A percentile compares a stretch with the other conserved stretches of the same genome.
Evolutionary conservation across 225 moss, liverwort and hornwort species (phyloP).

Genomic region (Polytrichum commune): DNA sequence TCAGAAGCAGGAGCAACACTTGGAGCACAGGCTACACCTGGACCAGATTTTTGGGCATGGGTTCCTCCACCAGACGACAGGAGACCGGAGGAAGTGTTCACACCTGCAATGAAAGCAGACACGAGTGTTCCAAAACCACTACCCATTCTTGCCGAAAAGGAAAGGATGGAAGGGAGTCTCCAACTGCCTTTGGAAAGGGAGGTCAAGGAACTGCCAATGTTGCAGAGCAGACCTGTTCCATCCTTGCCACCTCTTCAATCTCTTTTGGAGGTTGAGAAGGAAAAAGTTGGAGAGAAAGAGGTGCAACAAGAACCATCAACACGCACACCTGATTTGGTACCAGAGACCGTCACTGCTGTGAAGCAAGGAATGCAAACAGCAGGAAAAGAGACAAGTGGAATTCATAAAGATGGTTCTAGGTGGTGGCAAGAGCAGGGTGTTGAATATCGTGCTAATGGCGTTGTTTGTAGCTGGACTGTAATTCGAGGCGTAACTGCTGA

Average conservation of each 20-base stretch:
- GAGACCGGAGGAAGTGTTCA: constrained; percentile 24
- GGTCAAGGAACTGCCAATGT: constrained; percentile 51
- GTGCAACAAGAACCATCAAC: constrained; percentile 32
- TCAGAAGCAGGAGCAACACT: constrained; percentile 47
- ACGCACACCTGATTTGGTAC: constrained; percentile 52
- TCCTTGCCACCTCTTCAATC: constrained; percentile 95
- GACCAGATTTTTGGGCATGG: constrained; percentile 98
- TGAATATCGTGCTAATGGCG: constrained; percentile 65
- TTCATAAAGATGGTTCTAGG: constrained; percentile 72
- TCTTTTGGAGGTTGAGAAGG: constrained; percentile 80
- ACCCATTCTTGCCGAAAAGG: constrained; percentile 46
- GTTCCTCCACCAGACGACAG: constrained; percentile 63
- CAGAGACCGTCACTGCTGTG: constrained; percentile 56
- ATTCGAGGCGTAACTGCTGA: constrained; percentile 85
- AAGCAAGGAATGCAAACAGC: constrained; percentile 60
- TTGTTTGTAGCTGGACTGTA: constrained; percentile 78
- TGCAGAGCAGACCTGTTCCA: constrained; percentile 77
- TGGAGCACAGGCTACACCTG: constrained; percentile 65
- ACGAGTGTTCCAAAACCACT: constrained; percentile 29
- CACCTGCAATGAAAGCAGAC: constrained; percentile 21
- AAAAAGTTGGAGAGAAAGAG: constrained; percentile 35
- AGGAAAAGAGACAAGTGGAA: constrained; percentile 50
- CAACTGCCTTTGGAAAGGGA: constrained; percentile 52
- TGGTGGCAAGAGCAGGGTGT: constrained; percentile 93
- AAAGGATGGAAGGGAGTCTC: constrained; percentile 19